Evolutionary conservation across 176 grass and related monocot genomes (phyloP).

Genomic region (Musa schizocarpa): DNA sequence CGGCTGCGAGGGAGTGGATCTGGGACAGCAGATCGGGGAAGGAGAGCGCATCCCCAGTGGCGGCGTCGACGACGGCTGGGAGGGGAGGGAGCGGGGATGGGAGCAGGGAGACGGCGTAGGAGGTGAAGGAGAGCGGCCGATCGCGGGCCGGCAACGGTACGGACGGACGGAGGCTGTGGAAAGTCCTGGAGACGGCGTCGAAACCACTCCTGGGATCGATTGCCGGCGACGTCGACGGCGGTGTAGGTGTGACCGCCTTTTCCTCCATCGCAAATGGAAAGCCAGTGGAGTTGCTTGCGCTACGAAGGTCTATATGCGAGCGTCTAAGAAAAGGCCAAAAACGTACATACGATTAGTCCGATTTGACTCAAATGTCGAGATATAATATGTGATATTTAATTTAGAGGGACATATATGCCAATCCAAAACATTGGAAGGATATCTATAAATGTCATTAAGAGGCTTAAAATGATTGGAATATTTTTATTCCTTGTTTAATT

Average conservation of each 20-base stretch:
- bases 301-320: too few relatives aligned
- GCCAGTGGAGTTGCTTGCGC: not conserved
- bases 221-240: not conserved
- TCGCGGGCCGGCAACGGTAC: not conserved
- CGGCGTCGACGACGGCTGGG: constrained; percentile 25
- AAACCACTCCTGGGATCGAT: not conserved
- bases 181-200: constrained; percentile 3
- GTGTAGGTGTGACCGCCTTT: not conserved
- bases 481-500: too few relatives aligned
- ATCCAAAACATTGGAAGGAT: too few relatives aligned
- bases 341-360: too few relatives aligned
- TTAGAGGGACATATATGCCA: too few relatives aligned
- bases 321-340: too few relatives aligned
- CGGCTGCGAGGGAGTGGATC: constrained; percentile 17
- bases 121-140: not conserved
- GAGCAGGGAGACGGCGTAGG: constrained; percentile 7
- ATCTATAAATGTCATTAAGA: too few relatives aligned
- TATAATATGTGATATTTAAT: too few relatives aligned
- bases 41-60: constrained; percentile 20
- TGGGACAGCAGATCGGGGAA: constrained; percentile 23
- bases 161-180: constrained; percentile 11
- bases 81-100: not conserved
- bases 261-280: not conserved
- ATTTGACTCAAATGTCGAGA: too few relatives aligned
- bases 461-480: too few relatives aligned